These are phyloP conservation scores for Paramecium pentaurelia DNA, from an alignment of 73 alveolate genomes.

Conservation along the genomic window DNA sequence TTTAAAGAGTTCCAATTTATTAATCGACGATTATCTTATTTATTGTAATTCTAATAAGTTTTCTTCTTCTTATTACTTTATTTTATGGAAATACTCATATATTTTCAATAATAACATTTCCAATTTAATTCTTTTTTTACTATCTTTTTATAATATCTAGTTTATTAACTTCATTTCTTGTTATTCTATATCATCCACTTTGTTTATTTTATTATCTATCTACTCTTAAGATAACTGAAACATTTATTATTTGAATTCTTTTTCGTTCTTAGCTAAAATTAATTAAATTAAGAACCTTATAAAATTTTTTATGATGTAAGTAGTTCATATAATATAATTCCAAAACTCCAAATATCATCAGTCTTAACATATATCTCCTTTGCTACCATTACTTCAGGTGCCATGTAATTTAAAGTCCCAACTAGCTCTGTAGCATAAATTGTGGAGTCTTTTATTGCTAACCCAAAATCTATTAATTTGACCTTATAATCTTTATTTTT, in stretches of 20 bases:
- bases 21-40: no score
- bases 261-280: not conserved
- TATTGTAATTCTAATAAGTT: no score
- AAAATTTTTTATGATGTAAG: not conserved
- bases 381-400: not conserved
- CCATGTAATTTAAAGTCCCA: not conserved
- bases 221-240: not conserved
- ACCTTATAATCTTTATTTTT: not conserved
- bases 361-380: not conserved
- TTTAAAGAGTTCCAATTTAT: no score
- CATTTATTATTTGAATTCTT: not conserved
- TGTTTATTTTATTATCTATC: not conserved
- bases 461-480: not conserved
- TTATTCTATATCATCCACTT: no score
- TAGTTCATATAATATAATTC: not conserved
- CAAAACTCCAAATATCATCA: not conserved
- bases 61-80: not conserved
- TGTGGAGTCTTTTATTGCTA: not conserved
- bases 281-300: not conserved
- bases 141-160: not conserved
- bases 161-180: not conserved
- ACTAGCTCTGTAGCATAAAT: not conserved
- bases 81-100: no score
- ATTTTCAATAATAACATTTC: not conserved
- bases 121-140: not conserved